These are phyloP conservation scores for Ceratocystis papillata DNA, from an alignment of 2,329 filamentous ascomycete species.

Conservation along the genomic window DNA sequence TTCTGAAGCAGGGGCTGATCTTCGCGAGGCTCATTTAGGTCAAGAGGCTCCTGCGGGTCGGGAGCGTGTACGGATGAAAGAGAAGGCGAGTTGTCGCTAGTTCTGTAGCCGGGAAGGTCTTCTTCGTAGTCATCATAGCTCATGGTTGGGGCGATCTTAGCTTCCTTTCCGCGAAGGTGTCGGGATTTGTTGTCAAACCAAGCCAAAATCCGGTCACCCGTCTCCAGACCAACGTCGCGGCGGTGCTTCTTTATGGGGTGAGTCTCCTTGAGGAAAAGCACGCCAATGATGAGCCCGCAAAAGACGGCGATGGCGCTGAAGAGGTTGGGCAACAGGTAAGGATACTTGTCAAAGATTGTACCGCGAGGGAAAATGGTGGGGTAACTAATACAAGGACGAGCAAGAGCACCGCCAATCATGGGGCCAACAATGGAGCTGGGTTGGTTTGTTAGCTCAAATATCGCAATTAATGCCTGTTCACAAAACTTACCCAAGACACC, in stretches of 20 bases:
- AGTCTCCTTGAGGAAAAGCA: conserved; percentile 88
- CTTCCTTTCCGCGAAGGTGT: conserved; percentile 1
- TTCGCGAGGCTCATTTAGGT: conserved; percentile 29
- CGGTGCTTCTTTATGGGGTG: conserved; percentile 70
- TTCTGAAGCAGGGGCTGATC: conserved; percentile 17
- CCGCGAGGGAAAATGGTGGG: conserved; percentile 60
- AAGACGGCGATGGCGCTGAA: conserved; percentile 72
- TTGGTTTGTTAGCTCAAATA: not conserved
- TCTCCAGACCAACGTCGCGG: conserved; percentile 63
- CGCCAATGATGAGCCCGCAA: conserved; percentile 63
- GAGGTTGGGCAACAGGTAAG: conserved; percentile 86
- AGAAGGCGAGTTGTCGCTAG: conserved; percentile 45
- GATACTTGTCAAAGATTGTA: conserved; percentile 73
- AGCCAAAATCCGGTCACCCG: conserved; percentile 59
- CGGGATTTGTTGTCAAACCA: conserved; percentile 30
- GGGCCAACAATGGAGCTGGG: conserved; percentile 78
- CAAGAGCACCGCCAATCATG: conserved; percentile 79
- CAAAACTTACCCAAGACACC: conserved; percentile 72
- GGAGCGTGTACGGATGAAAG: conserved; percentile 32
- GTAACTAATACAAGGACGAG: conserved; percentile 74
- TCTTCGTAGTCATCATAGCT: conserved; percentile 40
- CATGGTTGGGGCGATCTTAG: not conserved
- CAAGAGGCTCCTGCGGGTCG: conserved; percentile 32
- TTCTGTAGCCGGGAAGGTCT: conserved; percentile 57
- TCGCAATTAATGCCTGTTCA: not conserved